A percentile compares a stretch with the other conserved stretches of the same genome.
phyloP scores from a whole-genome alignment of 140 eudicot species.

The Cichorium intybus region DNA sequence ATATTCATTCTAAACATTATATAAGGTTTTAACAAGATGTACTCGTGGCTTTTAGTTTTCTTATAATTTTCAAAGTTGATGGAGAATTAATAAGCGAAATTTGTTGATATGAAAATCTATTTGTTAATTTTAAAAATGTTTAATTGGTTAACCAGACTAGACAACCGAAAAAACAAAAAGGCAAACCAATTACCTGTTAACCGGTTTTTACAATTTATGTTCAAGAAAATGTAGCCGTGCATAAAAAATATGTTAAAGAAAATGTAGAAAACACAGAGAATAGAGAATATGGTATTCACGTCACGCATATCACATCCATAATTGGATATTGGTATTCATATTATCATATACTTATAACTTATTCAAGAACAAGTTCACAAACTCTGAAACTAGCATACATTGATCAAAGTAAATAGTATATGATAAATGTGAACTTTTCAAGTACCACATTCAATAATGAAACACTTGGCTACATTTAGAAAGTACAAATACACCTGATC shows the following conservation, averaged over 20 bases:
- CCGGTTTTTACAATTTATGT: not conserved
- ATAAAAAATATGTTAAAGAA: no score
- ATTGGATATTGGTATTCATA: no score
- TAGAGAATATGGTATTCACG: no score
- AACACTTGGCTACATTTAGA: constrained; percentile 13
- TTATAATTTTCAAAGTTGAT: no score
- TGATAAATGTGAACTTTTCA: constrained; percentile 4
- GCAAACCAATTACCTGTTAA: no score
- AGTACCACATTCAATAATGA: constrained; percentile 29
- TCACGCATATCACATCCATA: no score
- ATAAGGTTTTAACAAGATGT: no score
- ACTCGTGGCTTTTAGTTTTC: no score
- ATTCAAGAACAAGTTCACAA: not conserved
- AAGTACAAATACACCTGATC: constrained; percentile 33
- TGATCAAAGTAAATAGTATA: constrained; percentile 10
- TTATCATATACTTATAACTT: no score
- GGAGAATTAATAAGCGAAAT: not conserved
- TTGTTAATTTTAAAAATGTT: not conserved
- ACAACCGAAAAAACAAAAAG: no score
- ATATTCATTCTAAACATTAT: not conserved
- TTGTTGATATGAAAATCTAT: not conserved
- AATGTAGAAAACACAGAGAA: no score
- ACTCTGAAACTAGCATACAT: not conserved
- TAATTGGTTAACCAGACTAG: not conserved
- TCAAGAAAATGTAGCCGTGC: no score